Base-by-base conservation (phyloP, 768 basidiomycete genomes). In the Macrolepiota dolichaula region DNA sequence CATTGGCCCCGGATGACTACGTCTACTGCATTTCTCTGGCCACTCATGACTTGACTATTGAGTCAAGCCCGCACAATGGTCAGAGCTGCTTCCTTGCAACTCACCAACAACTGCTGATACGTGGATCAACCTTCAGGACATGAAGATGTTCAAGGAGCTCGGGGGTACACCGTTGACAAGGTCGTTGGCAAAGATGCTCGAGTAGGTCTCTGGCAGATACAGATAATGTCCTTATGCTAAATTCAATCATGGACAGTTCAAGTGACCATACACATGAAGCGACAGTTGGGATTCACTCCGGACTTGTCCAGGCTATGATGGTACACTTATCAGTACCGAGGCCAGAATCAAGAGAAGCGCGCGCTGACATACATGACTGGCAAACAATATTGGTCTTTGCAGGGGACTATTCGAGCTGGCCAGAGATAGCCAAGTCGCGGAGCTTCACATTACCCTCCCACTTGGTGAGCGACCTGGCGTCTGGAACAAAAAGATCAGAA, bases 341-440 rank as follows among this genome's bases (percentile, higher is more conserved):
- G 44, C 51, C 50, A 35, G 22, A 24, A 29, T 58, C 32, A 35
- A 11, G 55, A 24, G 29, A 51, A 2, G 81, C 89, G n/a, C n/a
- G 72, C 73, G 94, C 94, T 51, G 96, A 96, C 95, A 99, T 98
- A 74, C 98, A 99, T 63, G 87, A 90, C 73, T 99, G 97, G 71
- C 97, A 99, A 6, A 97, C 97, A 40, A 99, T 98, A 68, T 98
- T 98, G 5, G 97, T 99, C 76, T 96, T 96, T 17, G 97, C 97
- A 22, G 98, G 80, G 59, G 89, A 91, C 72, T 94, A 94, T 74
- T 99, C 96, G 40, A 99, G 84, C 71, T 99, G 96, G 5, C 96
- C 96, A 7, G 95, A 97, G 0, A 98, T 94, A n/a, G 97, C 97
- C 72, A 99, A 99, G 71, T 99, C 97, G 71, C 95, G 97, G 1